These are phyloP conservation scores for Cyamopsis tetragonoloba DNA, from an alignment of 306 rosid species.

Conservation along the genomic window DNA sequence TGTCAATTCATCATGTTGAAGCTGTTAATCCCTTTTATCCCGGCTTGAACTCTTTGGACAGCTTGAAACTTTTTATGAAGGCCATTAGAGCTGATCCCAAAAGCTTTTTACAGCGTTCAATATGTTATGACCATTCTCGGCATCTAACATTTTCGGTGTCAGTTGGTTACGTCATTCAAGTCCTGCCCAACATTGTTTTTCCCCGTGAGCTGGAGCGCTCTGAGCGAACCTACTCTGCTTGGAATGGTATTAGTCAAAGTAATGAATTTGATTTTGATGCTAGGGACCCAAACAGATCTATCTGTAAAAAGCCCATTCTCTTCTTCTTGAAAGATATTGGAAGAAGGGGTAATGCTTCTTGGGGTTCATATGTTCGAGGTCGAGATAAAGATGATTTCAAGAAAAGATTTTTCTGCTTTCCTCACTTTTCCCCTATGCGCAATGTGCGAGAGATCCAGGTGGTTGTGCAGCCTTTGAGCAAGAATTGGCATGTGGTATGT, in stretches of 20 bases:
- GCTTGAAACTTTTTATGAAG: conserved; percentile 61
- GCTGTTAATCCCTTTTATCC: conserved; percentile 72
- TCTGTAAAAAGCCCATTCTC: conserved; percentile 59
- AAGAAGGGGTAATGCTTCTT: conserved; percentile 46
- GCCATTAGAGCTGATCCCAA: conserved; percentile 61
- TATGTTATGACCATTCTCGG: conserved; percentile 53
- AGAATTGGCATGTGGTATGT: conserved; percentile 74
- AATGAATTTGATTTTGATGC: conserved; percentile 71
- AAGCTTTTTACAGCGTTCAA: conserved; percentile 68
- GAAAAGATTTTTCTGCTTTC: conserved; percentile 59
- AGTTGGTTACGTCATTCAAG: conserved; percentile 69
- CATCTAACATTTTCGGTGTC: conserved; percentile 59
- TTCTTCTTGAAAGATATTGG: conserved; percentile 57
- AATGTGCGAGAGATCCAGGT: conserved; percentile 47
- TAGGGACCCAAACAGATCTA: conserved; percentile 56
- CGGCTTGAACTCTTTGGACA: conserved; percentile 54
- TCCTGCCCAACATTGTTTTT: conserved; percentile 47
- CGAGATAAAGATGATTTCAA: conserved; percentile 55
- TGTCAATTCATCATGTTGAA: conserved; percentile 78
- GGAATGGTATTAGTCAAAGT: conserved; percentile 56
- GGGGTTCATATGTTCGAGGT: conserved; percentile 52
- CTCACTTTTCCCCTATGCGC: conserved; percentile 41
- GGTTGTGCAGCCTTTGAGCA: conserved; percentile 47
- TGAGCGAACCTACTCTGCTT: conserved; percentile 72
- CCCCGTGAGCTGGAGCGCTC: conserved; percentile 81